phyloP scores from a whole-genome alignment of 805 yeast species.

The Lachancea quebecensis region DNA sequence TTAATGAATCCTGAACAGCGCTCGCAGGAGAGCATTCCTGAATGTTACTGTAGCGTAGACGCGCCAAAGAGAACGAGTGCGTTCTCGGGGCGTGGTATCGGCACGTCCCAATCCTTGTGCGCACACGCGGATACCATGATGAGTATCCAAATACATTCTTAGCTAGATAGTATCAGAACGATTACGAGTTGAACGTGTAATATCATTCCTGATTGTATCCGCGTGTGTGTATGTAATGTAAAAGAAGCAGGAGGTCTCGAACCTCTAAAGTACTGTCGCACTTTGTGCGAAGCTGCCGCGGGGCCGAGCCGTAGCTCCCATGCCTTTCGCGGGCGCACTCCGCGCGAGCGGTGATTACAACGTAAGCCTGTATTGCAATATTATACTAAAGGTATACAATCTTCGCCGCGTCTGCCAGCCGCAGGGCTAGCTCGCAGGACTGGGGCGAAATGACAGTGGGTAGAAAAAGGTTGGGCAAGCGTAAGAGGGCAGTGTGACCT shows the following conservation, averaged over 20 bases:
- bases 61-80: constrained; percentile 5
- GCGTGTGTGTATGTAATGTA: too few relatives aligned
- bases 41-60: background rate
- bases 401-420: background rate
- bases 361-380: constrained; percentile 3
- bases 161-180: constrained; percentile 35
- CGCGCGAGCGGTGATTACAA: background rate
- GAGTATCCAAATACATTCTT: constrained; percentile 24
- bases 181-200: constrained; percentile 4
- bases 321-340: too few relatives aligned
- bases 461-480: background rate
- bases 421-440: background rate
- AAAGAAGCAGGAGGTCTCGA: too few relatives aligned
- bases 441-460: constrained; percentile 1
- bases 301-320: too few relatives aligned
- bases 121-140: constrained; percentile 18
- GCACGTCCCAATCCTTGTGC: too few relatives aligned
- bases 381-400: constrained; percentile 4
- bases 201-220: too few relatives aligned
- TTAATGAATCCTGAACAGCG: too few relatives aligned
- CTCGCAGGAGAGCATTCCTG: background rate
- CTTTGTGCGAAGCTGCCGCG: too few relatives aligned
- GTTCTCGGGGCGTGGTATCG: constrained; percentile 1
- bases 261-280: too few relatives aligned
- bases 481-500: background rate